Evolutionary conservation across 441 rosid genomes (phyloP).

Genomic region (Omphalea diandra): DNA sequence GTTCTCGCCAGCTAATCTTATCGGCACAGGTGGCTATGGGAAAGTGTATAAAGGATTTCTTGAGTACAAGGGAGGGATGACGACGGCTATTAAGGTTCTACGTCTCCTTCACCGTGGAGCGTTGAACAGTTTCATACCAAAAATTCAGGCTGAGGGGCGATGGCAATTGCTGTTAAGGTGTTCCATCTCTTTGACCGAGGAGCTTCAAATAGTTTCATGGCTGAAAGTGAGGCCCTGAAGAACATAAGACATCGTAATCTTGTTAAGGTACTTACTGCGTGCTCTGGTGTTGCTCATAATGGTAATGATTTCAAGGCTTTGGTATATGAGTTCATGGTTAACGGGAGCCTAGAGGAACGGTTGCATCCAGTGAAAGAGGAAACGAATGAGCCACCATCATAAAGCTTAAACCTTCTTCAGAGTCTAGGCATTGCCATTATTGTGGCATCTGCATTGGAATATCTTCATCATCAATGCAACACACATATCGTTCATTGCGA

Average conservation of each 20-base stretch:
- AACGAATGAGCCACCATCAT: background rate
- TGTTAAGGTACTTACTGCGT: slow-evolving; percentile 4
- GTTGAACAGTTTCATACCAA: background rate
- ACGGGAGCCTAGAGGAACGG: slow-evolving; percentile 5
- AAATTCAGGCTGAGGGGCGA: slow-evolving; percentile 1
- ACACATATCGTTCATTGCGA: background rate
- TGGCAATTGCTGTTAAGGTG: too few species aligned
- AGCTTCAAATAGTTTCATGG: slow-evolving; percentile 6
- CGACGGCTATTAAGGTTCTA: background rate
- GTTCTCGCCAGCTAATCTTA: background rate
- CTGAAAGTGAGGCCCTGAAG: slow-evolving; percentile 1
- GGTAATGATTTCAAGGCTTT: too few species aligned
- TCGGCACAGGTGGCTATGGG: background rate
- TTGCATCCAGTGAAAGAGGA: background rate
- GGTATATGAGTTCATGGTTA: slow-evolving; percentile 6
- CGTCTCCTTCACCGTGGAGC: background rate
- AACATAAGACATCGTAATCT: slow-evolving; percentile 6
- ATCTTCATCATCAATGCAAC: background rate
- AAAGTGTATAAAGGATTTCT: slow-evolving; percentile 3
- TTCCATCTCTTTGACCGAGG: background rate
- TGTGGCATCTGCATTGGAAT: background rate
- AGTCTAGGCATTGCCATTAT: background rate
- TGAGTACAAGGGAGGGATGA: background rate
- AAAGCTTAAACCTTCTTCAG: background rate
- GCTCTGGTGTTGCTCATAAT: background rate